Base-by-base conservation (phyloP, 129 eudicot species). In the Silybum marianum region DNA sequence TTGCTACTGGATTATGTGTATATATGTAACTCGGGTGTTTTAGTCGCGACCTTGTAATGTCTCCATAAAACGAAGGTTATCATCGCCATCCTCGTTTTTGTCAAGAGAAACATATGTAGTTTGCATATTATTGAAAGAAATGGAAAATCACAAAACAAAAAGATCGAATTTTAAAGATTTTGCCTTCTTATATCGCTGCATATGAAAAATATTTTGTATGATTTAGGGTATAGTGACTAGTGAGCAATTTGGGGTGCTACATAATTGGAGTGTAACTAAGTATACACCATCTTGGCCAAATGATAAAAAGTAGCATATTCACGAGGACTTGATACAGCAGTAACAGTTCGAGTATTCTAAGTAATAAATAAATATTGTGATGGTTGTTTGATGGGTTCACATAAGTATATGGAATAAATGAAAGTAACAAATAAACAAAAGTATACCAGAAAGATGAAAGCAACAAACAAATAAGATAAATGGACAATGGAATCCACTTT, bases 1-100 rank as follows among this genome's bases (percentile, higher is more conserved):
- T 66, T 81, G 74, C 36, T 32, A 68, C 44, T 6, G 24, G 69
- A 82, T 82, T 34, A 9, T 65, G 60, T 73, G 13, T 30, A 28
- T 26, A 63, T 38, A 7, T 38, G 19, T 81, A 66, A 24, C 68
- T 51, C 14, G 30, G 63, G 69, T 22, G 74, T 66, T 66, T 11
- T 34, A 67, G 16, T 66, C 25, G 54, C 62, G 16, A 39, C 80
- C 67, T 73, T 51, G 40, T 0, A 63, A 12, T 25, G 32, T 25
- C 39, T 63, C 79, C 46, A 36, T 65, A 25, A 38, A 44, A n/a
- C 30, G 51, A 42, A 74, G 69, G 84, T 65, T 81, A 1, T 21
- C 66, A 62, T 62, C 51, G 74, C 0, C 72, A 25, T n/a, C 78
- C 6, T 23, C 14, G 24, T 71, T 39, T 69, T 81, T 63, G 69